Evolutionary conservation across 371 early-diverging fungal genomes (phyloP).

Genomic region (Mortierella sp.): DNA sequence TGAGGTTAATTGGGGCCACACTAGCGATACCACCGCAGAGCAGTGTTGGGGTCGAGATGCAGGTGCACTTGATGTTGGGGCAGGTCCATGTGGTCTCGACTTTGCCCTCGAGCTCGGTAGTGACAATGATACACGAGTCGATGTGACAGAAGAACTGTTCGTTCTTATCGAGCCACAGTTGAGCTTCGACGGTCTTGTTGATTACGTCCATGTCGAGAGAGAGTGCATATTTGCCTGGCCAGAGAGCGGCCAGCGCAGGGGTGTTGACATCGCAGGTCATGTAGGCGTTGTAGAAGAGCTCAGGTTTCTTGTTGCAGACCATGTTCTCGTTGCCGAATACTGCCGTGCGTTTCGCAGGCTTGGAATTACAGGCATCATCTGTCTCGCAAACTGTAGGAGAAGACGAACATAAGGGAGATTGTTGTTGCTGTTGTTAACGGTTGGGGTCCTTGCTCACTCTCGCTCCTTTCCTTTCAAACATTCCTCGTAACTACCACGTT

Average conservation of each 20-base stretch:
- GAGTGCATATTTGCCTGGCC: not conserved
- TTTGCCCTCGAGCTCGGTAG: not conserved
- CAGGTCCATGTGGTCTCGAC: conserved; percentile 21
- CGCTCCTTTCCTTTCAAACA: not conserved
- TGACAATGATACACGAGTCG: conserved; percentile 1
- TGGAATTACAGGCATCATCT: not conserved
- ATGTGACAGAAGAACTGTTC: conserved; percentile 26
- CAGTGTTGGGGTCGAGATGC: not conserved
- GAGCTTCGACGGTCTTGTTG: conserved; percentile 23
- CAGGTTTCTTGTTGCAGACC: conserved; percentile 36
- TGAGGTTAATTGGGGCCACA: not conserved
- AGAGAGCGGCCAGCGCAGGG: conserved; percentile 9
- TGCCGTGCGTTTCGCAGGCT: conserved; percentile 8
- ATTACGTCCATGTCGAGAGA: conserved; percentile 13
- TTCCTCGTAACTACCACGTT: not conserved
- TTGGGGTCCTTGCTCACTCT: not conserved
- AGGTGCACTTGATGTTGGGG: conserved; percentile 22
- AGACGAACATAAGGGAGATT: not conserved
- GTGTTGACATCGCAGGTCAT: conserved; percentile 22
- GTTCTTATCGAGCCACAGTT: conserved; percentile 22
- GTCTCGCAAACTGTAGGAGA: not conserved
- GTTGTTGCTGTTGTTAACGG: not conserved
- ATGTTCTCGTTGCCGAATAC: conserved; percentile 21
- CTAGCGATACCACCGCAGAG: conserved; percentile 26
- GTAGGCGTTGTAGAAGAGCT: conserved; percentile 19